Evolutionary conservation across 768 basidiomycete genomes (phyloP).

Genomic region (Suillus luteus): DNA sequence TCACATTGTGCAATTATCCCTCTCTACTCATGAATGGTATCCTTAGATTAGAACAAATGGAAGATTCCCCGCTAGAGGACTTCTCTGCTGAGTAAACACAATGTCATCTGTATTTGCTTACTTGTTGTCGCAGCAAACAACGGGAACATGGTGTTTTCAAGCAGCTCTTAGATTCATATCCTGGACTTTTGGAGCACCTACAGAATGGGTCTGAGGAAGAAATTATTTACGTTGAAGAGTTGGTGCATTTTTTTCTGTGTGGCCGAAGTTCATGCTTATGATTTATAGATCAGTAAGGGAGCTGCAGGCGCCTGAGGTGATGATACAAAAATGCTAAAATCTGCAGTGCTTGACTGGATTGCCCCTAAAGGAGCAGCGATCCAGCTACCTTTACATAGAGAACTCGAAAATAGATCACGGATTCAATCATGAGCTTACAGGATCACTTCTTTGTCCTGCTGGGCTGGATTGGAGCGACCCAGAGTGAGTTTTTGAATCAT

Average conservation of each 20-base stretch:
- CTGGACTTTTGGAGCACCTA: neutral
- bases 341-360: neutral
- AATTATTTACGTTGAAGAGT: neutral
- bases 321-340: neutral
- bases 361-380: neutral
- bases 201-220: neutral
- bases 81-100: neutral
- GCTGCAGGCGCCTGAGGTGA: neutral
- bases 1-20: conserved; percentile 18
- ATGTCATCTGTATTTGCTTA: too few relatives aligned
- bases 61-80: conserved; percentile 1
- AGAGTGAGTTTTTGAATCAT: conserved; percentile 11
- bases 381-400: neutral
- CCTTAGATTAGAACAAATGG: conserved; percentile 10
- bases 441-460: neutral
- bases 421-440: neutral
- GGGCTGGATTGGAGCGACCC: conserved; percentile 22
- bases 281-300: neutral
- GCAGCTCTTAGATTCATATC: neutral
- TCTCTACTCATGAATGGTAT: conserved; percentile 19
- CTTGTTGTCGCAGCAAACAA: too few relatives aligned
- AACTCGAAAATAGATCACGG: neutral
- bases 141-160: too few relatives aligned
- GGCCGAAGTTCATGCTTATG: neutral
- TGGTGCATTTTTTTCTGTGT: neutral